phyloP scores from a whole-genome alignment of 805 yeast genomes.

The Nakazawaea ishiwadae region DNA sequence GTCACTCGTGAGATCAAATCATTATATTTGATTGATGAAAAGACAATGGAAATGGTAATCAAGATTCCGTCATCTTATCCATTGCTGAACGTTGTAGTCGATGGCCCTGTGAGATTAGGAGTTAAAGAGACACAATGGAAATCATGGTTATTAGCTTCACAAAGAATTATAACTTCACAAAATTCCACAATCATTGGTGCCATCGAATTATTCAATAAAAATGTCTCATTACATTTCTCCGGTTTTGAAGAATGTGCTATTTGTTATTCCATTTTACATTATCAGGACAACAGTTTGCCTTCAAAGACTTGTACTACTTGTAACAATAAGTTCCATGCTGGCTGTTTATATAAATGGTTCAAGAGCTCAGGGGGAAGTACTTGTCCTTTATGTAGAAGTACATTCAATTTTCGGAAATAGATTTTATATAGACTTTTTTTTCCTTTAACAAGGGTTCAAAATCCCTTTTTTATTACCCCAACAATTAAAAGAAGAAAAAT shows the following conservation, averaged over 20 bases:
- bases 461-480: neutral
- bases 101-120: conserved; percentile 78
- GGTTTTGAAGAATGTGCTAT: conserved; percentile 97
- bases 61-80: conserved; percentile 76
- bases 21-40: conserved; percentile 78
- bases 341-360: conserved; percentile 96
- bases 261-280: conserved; percentile 86
- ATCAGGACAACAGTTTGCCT: conserved; percentile 85
- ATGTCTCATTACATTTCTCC: conserved; percentile 79
- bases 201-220: conserved; percentile 61
- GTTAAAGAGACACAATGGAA: conserved; percentile 92
- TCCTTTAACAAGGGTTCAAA: no score
- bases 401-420: conserved; percentile 40
- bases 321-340: conserved; percentile 90
- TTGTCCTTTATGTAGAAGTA: conserved; percentile 88
- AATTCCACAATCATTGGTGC: conserved; percentile 70
- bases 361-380: conserved; percentile 88
- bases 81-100: conserved; percentile 64
- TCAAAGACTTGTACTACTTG: conserved; percentile 86
- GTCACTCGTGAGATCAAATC: conserved; percentile 66
- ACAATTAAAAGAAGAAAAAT: no score
- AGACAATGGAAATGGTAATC: conserved; percentile 73
- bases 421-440: neutral
- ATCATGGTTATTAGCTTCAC: conserved; percentile 91
- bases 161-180: conserved; percentile 69